Evolutionary conservation across 257 asterid genomes (phyloP).

Genomic region (Knoxia roxburghii): DNA sequence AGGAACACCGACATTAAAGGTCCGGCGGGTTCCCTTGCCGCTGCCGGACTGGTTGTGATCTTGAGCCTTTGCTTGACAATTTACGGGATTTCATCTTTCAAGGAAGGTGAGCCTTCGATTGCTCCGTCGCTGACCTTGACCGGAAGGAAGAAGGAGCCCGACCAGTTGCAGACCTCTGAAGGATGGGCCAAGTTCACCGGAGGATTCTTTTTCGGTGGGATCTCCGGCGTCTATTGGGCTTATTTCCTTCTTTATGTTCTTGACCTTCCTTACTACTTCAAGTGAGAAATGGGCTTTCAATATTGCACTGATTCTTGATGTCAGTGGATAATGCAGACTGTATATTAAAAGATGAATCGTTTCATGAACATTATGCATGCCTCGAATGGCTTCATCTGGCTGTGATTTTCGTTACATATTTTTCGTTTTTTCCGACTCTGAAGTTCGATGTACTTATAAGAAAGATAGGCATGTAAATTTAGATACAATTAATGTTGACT

Average conservation of each 20-base stretch:
- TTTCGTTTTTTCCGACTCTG: no score
- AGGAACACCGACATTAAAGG: conserved; percentile 62
- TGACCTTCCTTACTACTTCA: conserved; percentile 82
- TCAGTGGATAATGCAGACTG: conserved; percentile 19
- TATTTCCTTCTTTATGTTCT: conserved; percentile 78
- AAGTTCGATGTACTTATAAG: no score
- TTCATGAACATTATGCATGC: no score
- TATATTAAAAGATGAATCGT: conserved; percentile 10
- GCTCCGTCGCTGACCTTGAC: conserved; percentile 78
- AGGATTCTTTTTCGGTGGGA: conserved; percentile 97
- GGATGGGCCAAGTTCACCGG: conserved; percentile 92
- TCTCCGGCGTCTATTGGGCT: conserved; percentile 92
- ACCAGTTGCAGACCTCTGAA: conserved; percentile 77
- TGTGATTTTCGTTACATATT: no score
- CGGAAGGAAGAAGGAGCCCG: conserved; percentile 78
- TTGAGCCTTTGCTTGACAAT: conserved; percentile 67
- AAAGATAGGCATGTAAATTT: no score
- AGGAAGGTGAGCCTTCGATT: conserved; percentile 72
- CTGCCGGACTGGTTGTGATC: conserved; percentile 75
- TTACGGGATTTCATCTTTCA: conserved; percentile 70
- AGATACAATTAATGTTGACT: no score
- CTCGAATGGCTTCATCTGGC: no score
- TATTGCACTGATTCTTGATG: conserved; percentile 9
- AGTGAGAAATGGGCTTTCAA: conserved; percentile 25
- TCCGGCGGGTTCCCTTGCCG: conserved; percentile 74